A percentile compares a stretch with the other conserved stretches of the same genome.
phyloP scores from a whole-genome alignment of 2,329 filamentous ascomycete genomes.

The Cladosporium oxysporum region DNA sequence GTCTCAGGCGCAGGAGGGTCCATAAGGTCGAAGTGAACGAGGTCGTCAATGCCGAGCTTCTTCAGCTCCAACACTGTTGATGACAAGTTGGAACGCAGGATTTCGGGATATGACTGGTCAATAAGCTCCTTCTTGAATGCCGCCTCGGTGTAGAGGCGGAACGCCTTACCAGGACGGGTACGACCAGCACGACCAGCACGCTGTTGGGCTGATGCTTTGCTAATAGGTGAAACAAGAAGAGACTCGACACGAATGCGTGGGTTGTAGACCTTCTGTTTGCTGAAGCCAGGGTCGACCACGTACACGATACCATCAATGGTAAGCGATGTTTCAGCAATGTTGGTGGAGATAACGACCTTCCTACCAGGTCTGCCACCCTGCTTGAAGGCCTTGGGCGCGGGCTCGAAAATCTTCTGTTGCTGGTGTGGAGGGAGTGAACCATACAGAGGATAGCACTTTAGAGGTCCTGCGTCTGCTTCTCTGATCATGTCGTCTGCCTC shows the following conservation, averaged over 20 bases:
- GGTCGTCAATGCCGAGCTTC: constrained; percentile 91
- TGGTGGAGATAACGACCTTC: constrained; percentile 92
- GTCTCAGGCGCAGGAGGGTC: constrained; percentile 97
- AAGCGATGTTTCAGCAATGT: constrained; percentile 95
- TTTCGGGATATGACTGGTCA: constrained; percentile 94
- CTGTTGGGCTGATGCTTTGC: constrained; percentile 95
- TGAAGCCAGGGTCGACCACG: constrained; percentile 98
- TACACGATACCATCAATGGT: constrained; percentile 99
- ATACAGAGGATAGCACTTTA: constrained; percentile 91
- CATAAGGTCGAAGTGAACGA: constrained; percentile 99
- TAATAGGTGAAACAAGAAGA: constrained; percentile 94
- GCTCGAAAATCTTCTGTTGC: constrained; percentile 94
- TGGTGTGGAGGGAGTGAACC: constrained; percentile 88
- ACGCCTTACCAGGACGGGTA: constrained; percentile 97
- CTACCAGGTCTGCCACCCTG: constrained; percentile 83
- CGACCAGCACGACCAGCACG: constrained; percentile 98
- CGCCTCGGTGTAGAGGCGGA: constrained; percentile 90
- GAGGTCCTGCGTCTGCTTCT: constrained; percentile 86
- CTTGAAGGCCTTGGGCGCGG: constrained; percentile 71
- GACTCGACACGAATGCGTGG: constrained; percentile 95
- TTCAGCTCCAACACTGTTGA: constrained; percentile 96
- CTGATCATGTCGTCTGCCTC: constrained; percentile 90
- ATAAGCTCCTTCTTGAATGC: constrained; percentile 98
- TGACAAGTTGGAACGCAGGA: constrained; percentile 89
- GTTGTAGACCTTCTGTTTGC: constrained; percentile 99